Evolutionary conservation across 768 basidiomycete genomes (phyloP).

Genomic region (button mushroom (Agaricus bisporus)): DNA sequence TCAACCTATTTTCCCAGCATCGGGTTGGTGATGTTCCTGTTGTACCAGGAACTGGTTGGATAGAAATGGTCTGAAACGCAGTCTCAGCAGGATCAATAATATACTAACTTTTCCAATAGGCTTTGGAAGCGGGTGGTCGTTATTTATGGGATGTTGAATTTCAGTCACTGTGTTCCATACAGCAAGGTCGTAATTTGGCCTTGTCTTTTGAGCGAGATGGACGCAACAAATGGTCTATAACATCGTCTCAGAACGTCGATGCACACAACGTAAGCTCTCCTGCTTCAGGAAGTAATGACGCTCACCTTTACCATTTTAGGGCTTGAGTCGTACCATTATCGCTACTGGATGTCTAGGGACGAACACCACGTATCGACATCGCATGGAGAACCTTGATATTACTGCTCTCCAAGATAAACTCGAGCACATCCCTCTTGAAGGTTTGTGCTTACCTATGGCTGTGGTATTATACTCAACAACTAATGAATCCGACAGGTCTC

Average conservation of each 20-base stretch:
- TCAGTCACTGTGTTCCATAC: not conserved
- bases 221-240: not conserved
- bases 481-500: not conserved
- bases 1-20: conserved; percentile 2
- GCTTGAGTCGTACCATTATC: not conserved
- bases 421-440: not conserved
- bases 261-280: not conserved
- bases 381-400: not conserved
- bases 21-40: not conserved
- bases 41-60: not conserved
- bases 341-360: not conserved
- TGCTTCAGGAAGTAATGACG: not conserved
- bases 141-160: conserved; percentile 1
- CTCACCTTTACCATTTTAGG: not conserved
- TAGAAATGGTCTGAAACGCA: not conserved
- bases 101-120: not conserved
- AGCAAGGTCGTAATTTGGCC: not conserved
- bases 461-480: too few relatives aligned
- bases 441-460: not conserved
- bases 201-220: not conserved
- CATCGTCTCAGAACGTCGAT: not conserved
- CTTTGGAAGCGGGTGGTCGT: conserved; percentile 1
- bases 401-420: not conserved
- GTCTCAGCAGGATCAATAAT: not conserved
- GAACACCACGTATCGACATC: not conserved